Evolutionary conservation across 331 rosid genomes (phyloP).

Genomic region (Telfairia occidentalis): DNA sequence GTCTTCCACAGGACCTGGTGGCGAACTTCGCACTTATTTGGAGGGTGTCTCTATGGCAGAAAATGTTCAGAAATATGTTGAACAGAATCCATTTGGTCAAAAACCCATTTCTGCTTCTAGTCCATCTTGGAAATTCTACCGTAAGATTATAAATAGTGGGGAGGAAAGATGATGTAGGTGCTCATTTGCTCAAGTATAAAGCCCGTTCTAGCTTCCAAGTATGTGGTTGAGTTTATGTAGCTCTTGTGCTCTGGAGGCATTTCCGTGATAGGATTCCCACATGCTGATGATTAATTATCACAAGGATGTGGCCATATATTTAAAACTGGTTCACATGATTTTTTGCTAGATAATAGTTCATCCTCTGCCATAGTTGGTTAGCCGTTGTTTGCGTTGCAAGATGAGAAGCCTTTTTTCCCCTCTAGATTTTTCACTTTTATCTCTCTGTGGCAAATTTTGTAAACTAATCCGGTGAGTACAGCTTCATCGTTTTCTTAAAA

Average conservation of each 20-base stretch:
- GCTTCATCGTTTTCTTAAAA: not conserved
- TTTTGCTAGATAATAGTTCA: not conserved
- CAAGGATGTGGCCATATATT: not conserved
- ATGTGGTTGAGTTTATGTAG: not conserved
- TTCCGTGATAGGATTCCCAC: not conserved
- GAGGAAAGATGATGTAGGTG: not conserved
- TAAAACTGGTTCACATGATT: conserved; percentile 3
- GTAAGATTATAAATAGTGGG: conserved; percentile 8
- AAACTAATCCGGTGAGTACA: not conserved
- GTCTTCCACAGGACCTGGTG: conserved; percentile 51
- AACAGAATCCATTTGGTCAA: conserved; percentile 66
- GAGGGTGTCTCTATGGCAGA: conserved; percentile 47
- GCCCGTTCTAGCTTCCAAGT: not conserved
- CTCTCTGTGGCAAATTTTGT: not conserved
- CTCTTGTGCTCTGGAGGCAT: not conserved
- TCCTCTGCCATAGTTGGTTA: not conserved
- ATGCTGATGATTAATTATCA: conserved; percentile 4
- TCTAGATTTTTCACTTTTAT: not conserved
- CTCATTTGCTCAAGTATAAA: not conserved
- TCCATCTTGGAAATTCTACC: conserved; percentile 54
- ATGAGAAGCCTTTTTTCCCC: not conserved
- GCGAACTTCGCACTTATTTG: conserved; percentile 58
- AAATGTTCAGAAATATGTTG: conserved; percentile 44
- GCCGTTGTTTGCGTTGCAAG: not conserved
- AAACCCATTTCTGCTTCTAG: conserved; percentile 41